Conservation (phyloP, 2,329 filamentous ascomycete genomes). For the Calonectria naviculata region DNA sequence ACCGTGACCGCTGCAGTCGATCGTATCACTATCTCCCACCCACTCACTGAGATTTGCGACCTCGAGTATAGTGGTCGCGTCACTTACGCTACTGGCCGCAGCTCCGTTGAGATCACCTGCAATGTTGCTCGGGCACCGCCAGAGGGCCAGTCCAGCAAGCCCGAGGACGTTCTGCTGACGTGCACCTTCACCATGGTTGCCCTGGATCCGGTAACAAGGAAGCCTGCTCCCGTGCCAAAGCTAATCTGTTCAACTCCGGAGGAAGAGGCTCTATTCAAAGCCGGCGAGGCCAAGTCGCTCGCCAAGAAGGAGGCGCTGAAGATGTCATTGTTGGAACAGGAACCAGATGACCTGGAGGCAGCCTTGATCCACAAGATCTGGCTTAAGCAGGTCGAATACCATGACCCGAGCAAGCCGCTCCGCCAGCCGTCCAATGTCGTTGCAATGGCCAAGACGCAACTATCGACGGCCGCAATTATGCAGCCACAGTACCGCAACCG, state of each 20-base stretch:
- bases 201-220: conserved; percentile 41
- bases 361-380: conserved; percentile 44
- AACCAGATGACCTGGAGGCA: conserved; percentile 42
- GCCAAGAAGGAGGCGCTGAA: conserved; percentile 39
- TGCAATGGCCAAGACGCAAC: conserved; percentile 41
- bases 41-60: conserved; percentile 81
- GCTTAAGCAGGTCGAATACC: conserved; percentile 42
- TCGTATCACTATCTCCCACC: conserved; percentile 70
- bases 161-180: conserved; percentile 57
- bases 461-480: conserved; percentile 43
- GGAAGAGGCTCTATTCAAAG: conserved; percentile 41
- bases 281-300: conserved; percentile 40
- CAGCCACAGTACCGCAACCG: conserved; percentile 44
- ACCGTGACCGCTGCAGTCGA: conserved; percentile 62
- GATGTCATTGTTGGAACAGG: conserved; percentile 38
- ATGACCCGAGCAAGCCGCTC: conserved; percentile 39
- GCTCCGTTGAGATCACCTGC: conserved; percentile 79
- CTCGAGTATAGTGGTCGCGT: conserved; percentile 74
- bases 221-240: conserved; percentile 39
- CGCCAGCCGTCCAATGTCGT: conserved; percentile 41
- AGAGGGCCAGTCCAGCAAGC: conserved; percentile 62
- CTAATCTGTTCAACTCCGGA: conserved; percentile 39
- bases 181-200: conserved; percentile 50
- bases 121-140: conserved; percentile 76
- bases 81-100: conserved; percentile 77